A percentile compares a stretch with the other conserved stretches of the same genome.
These are phyloP conservation scores for Durusdinium trenchii DNA, from an alignment of 73 alveolate genomes.

Conservation along the genomic window DNA sequence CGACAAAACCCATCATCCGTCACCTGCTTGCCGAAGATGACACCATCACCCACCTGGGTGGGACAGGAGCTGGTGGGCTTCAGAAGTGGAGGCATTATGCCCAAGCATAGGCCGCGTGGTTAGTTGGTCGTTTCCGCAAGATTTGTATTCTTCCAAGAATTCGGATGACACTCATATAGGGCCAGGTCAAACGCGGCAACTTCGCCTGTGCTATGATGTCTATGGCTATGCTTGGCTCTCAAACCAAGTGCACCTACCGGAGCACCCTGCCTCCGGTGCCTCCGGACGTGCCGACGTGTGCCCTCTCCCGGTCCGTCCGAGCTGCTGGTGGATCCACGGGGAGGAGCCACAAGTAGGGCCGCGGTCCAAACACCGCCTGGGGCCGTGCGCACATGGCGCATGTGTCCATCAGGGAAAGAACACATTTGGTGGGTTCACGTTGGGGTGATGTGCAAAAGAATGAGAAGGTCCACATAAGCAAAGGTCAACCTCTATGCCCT, in stretches of 20 bases:
- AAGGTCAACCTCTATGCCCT: too few relatives aligned
- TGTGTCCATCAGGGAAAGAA: too few relatives aligned
- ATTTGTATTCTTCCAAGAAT: not conserved
- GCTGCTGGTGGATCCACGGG: slow-evolving; percentile 71
- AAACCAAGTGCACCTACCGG: not conserved
- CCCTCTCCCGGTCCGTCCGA: not conserved
- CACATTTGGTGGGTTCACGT: too few relatives aligned
- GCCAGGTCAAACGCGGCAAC: not conserved
- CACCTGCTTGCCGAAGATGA: too few relatives aligned
- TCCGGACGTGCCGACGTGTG: not conserved
- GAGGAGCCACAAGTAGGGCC: slow-evolving; percentile 64
- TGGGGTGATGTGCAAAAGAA: too few relatives aligned
- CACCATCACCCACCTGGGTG: too few relatives aligned
- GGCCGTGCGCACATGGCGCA: not conserved
- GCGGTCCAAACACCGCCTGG: slow-evolving; percentile 65
- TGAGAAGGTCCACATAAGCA: too few relatives aligned
- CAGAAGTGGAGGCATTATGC: too few relatives aligned
- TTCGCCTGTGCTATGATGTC: not conserved
- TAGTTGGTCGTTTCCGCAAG: not conserved
- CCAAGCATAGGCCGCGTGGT: too few relatives aligned
- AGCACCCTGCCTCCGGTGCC: too few relatives aligned
- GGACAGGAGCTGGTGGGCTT: too few relatives aligned
- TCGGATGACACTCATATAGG: not conserved
- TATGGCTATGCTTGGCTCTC: not conserved
- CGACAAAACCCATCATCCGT: too few relatives aligned